Conservation (phyloP, 1,284 basidiomycete species). For the Leccinum solheimii region DNA sequence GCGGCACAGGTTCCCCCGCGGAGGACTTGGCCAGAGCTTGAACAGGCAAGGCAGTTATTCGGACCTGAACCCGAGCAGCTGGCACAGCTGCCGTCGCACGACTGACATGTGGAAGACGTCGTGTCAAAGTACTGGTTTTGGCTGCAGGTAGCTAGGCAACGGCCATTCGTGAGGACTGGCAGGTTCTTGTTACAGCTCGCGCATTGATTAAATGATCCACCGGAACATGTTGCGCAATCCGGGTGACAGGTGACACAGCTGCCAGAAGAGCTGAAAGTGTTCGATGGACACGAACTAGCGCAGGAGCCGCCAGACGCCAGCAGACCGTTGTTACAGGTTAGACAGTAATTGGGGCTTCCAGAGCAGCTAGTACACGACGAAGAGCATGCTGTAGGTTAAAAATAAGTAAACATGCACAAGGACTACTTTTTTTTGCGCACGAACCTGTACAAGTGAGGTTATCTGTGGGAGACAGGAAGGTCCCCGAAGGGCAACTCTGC, state of each 20-base stretch:
- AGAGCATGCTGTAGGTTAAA: slow-evolving; percentile 57
- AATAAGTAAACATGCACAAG: slow-evolving; percentile 22
- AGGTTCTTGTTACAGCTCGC: slow-evolving; percentile 62
- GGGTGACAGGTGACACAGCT: slow-evolving; percentile 74
- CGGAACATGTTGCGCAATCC: slow-evolving; percentile 77
- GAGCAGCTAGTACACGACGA: slow-evolving; percentile 71
- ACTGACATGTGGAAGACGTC: slow-evolving; percentile 59
- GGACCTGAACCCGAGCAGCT: slow-evolving; percentile 69
- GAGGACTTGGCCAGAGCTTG: slow-evolving; percentile 59
- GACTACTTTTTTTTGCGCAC: slow-evolving; percentile 22
- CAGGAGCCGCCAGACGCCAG: slow-evolving; percentile 72
- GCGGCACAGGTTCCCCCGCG: slow-evolving; percentile 62
- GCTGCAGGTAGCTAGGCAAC: slow-evolving; percentile 75
- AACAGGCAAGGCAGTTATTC: slow-evolving; percentile 72
- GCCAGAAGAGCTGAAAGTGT: slow-evolving; percentile 63
- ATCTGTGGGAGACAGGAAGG: slow-evolving; percentile 69
- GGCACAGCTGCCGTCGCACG: slow-evolving; percentile 72
- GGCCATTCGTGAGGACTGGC: slow-evolving; percentile 69
- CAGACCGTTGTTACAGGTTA: slow-evolving; percentile 63
- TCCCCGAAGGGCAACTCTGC: slow-evolving; percentile 65
- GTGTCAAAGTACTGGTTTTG: slow-evolving; percentile 71
- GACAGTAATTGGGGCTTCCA: slow-evolving; percentile 65
- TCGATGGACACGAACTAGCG: slow-evolving; percentile 68
- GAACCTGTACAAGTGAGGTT: slow-evolving; percentile 67
- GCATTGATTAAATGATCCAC: slow-evolving; percentile 73